Evolutionary conservation across 169 alveolate genomes (phyloP), one percentile per base, ranked within the genome.

Genomic region (Neospora caninum): DNA sequence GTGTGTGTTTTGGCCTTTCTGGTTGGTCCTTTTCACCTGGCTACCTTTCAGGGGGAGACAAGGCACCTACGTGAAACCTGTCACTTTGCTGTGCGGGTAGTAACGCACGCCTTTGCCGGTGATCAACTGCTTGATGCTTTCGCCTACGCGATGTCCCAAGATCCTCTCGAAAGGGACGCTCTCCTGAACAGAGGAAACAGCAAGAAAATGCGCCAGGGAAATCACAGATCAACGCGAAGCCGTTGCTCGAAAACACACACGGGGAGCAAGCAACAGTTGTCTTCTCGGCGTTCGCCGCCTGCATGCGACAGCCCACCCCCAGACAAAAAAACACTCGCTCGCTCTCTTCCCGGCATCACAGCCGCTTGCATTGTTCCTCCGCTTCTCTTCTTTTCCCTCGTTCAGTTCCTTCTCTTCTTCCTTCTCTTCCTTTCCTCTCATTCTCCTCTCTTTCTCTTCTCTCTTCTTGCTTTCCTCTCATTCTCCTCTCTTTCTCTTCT

Each of bases 71-170:
- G 64, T 67, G 93, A 88, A 73, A 41, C 80, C 88, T 6, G 34
- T 10, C 20, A 80, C 95, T 18, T 27, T 67, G 45, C 91, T n/a
- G 31, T 88, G 39, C 54, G 87, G 84, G 39, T 27, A 27, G 91
- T n/a, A 93, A 39, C 67, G 53, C 49, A 86, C 96, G 64, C 93
- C 92, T 38, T 93, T 91, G 73, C 39, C 53, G 31, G 34, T 80
- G 58, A 94, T 64, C 41, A 94, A 45, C 27, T 92, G n/a, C 80
- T 88, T 88, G 83, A 94, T 43, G 91, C 67, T 25, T 36, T 34
- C 91, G 41, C 96, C 96, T 7, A 94, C 94, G 64, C 88, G 93
- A 43, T 0, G 13, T 1, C 96, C 96, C 58, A 94, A 43, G 20
- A 80, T 94, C 31, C 92, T 36, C 58, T 94, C 94, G 42, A 94